phyloP scores from a whole-genome alignment of 106 monocot genomes.

The Dendrobium catenatum region DNA sequence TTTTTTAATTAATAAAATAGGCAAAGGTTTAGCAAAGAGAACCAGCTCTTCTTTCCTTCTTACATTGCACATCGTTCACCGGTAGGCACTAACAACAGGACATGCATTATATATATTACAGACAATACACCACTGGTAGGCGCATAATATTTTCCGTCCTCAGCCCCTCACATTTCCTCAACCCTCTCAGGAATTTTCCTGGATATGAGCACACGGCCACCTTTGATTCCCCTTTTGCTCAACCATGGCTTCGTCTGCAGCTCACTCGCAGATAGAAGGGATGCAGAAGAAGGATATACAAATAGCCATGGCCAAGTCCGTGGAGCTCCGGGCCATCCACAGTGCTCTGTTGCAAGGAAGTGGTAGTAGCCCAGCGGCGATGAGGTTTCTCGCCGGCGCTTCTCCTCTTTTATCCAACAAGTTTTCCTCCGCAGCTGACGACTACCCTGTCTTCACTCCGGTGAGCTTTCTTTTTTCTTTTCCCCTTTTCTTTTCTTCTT shows the following conservation, averaged over 20 bases:
- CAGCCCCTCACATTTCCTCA: neutral
- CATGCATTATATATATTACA: no score
- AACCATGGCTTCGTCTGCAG: slow-evolving; percentile 31
- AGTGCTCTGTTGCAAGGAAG: slow-evolving; percentile 62
- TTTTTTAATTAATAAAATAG: no score
- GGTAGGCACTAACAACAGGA: no score
- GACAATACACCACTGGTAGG: no score
- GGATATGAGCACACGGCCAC: slow-evolving; percentile 7
- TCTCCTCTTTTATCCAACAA: slow-evolving; percentile 36
- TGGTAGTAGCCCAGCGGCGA: slow-evolving; percentile 32
- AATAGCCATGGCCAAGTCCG: slow-evolving; percentile 68
- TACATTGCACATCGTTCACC: no score
- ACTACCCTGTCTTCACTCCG: slow-evolving; percentile 94
- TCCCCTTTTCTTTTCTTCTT: neutral
- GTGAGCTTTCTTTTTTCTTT: slow-evolving; percentile 29
- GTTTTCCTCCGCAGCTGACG: slow-evolving; percentile 31
- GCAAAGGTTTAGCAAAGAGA: no score
- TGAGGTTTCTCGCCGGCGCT: slow-evolving; percentile 25
- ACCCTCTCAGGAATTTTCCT: neutral
- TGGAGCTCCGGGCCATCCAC: slow-evolving; percentile 76
- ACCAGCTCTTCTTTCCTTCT: no score
- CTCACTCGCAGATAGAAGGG: slow-evolving; percentile 16
- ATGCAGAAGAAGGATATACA: slow-evolving; percentile 53
- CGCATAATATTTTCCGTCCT: neutral
- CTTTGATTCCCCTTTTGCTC: neutral